phyloP scores from a whole-genome alignment of 2,329 filamentous ascomycete genomes.

The Cytospora mali region DNA sequence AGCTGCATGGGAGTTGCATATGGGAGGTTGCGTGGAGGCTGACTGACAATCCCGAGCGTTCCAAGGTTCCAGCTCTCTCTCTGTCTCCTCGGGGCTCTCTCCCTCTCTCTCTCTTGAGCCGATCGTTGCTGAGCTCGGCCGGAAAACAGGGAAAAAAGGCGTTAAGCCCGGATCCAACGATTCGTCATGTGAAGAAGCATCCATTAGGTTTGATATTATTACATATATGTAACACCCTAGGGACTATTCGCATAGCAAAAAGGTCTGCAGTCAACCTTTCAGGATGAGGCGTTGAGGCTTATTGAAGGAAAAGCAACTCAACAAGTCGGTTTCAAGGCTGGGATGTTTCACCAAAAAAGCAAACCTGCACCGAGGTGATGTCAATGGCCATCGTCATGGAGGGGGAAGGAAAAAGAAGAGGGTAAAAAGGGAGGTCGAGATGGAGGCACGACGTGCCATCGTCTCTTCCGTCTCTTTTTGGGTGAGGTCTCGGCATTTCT shows the following conservation, averaged over 20 bases:
- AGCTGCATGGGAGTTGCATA: constrained; percentile 24
- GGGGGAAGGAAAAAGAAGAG: no score
- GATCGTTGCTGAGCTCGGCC: constrained; percentile 17
- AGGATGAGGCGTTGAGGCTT: constrained; percentile 3
- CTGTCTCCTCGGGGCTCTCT: no score
- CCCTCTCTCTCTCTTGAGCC: constrained; percentile 1
- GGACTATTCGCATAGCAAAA: background rate
- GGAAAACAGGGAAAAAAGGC: background rate
- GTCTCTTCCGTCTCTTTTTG: no score
- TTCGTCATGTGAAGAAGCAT: no score
- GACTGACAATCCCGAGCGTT: constrained; percentile 22
- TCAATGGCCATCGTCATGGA: background rate
- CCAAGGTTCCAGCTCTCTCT: no score
- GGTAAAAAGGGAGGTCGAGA: constrained; percentile 1
- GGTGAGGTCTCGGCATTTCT: constrained; percentile 19
- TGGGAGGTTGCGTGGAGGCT: constrained; percentile 24
- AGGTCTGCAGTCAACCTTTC: background rate
- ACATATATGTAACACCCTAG: no score
- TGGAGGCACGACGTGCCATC: constrained; percentile 17
- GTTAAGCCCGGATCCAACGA: background rate
- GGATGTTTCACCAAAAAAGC: background rate
- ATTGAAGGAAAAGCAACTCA: constrained; percentile 10
- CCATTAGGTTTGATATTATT: no score
- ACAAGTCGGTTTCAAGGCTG: background rate
- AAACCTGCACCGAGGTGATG: background rate